phyloP scores from a whole-genome alignment of 2,329 filamentous ascomycete genomes.

The Chrysosphaeria jannelii region DNA sequence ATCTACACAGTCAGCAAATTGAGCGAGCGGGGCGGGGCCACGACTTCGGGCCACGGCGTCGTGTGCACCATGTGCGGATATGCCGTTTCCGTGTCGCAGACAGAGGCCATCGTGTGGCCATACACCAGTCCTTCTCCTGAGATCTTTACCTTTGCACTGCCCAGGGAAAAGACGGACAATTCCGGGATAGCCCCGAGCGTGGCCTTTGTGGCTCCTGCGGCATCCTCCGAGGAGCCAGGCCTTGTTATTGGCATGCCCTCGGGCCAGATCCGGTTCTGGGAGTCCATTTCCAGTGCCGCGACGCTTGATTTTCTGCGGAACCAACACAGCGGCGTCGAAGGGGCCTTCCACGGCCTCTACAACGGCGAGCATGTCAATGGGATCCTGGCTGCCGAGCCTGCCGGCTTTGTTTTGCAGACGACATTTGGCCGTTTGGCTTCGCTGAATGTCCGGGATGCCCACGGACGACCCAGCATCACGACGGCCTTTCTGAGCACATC shows the following conservation, averaged over 20 bases:
- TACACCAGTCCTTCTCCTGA: constrained; percentile 48
- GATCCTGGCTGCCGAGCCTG: constrained; percentile 54
- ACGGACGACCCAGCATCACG: constrained; percentile 56
- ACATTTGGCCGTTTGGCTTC: constrained; percentile 71
- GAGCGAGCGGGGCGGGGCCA: too few relatives aligned
- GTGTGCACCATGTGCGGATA: constrained; percentile 37
- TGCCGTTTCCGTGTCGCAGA: constrained; percentile 51
- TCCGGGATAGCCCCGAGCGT: constrained; percentile 54
- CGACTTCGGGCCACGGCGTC: constrained; percentile 28
- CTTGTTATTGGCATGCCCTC: constrained; percentile 65
- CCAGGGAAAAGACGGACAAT: constrained; percentile 33
- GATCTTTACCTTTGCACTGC: constrained; percentile 53
- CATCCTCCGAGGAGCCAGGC: constrained; percentile 52
- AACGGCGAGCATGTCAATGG: constrained; percentile 51
- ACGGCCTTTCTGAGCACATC: constrained; percentile 45
- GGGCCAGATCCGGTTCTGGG: constrained; percentile 81
- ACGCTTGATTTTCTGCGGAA: constrained; percentile 61
- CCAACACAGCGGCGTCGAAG: constrained; percentile 51
- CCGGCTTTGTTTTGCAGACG: constrained; percentile 61
- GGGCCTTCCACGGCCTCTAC: constrained; percentile 39
- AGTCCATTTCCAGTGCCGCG: constrained; percentile 70
- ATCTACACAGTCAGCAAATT: too few relatives aligned
- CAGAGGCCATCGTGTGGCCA: constrained; percentile 70
- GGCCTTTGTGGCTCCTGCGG: constrained; percentile 50
- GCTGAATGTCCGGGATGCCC: constrained; percentile 55